A percentile compares a stretch with the other conserved stretches of the same genome.
These are phyloP conservation scores for Lithospermum erythrorhizon DNA, from an alignment of 257 asterid genomes.

Conservation along the genomic window DNA sequence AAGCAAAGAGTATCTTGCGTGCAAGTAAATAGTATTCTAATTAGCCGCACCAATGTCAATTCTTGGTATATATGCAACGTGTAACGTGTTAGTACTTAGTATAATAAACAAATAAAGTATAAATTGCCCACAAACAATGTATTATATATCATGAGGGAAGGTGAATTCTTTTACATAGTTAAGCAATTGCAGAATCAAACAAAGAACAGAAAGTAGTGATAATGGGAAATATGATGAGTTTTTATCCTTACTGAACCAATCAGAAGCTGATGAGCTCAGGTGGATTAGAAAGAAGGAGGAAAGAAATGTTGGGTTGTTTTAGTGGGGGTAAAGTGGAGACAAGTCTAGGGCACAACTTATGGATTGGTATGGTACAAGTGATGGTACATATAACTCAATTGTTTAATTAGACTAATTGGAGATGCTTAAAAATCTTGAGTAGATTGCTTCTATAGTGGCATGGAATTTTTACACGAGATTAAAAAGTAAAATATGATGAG, in stretches of 20 bases:
- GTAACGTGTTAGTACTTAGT: too few relatives aligned
- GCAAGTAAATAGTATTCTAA: conserved; percentile 21
- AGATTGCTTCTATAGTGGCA: too few relatives aligned
- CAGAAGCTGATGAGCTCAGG: conserved; percentile 21
- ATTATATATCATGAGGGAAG: not conserved
- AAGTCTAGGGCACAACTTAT: conserved; percentile 12
- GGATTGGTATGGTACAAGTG: conserved; percentile 4
- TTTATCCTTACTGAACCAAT: conserved; percentile 40
- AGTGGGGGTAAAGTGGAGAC: conserved; percentile 52
- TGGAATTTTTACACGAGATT: too few relatives aligned
- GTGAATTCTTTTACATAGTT: not conserved
- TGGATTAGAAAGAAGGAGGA: conserved; percentile 1
- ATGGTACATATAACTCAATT: conserved; percentile 2
- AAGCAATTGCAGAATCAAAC: not conserved
- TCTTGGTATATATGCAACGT: too few relatives aligned
- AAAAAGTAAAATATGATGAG: too few relatives aligned
- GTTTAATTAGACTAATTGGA: not conserved
- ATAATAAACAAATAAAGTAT: conserved; percentile 6
- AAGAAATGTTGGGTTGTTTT: conserved; percentile 10
- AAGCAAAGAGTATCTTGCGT: conserved; percentile 22
- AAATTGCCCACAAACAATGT: conserved; percentile 17
- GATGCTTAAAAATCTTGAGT: too few relatives aligned
- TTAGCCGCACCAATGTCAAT: conserved; percentile 13
- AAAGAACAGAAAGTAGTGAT: conserved; percentile 5
- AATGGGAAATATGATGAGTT: conserved; percentile 19